Percentiles rank a stretch among this genome's conserved stretches.
Conservation (phyloP, 345 rosid species). For the Adansonia digitata region DNA sequence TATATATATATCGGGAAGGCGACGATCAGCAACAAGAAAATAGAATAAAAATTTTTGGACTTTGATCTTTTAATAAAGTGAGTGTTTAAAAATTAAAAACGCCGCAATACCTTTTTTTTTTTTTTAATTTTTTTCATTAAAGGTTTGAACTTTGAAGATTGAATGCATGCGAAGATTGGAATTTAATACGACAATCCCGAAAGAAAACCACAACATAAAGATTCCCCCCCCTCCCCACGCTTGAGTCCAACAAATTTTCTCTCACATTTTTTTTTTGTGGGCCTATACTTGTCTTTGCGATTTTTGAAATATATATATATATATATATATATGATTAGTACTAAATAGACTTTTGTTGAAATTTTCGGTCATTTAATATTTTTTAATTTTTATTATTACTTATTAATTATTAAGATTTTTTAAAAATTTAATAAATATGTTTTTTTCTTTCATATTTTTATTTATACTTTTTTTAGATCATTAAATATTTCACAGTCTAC, state of each 20-base stretch:
- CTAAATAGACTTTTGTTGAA: neutral
- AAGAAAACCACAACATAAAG: neutral
- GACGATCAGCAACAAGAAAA: neutral
- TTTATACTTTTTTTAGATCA: too few relatives aligned
- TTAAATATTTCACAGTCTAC: too few relatives aligned
- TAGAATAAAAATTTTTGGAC: neutral
- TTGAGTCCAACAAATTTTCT: too few relatives aligned
- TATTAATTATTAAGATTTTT: too few relatives aligned
- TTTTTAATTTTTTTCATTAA: neutral
- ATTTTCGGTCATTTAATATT: neutral
- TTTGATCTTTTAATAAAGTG: constrained; percentile 19
- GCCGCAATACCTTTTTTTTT: constrained; percentile 3
- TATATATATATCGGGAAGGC: too few relatives aligned
- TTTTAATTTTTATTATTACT: too few relatives aligned
- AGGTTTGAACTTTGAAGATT: neutral
- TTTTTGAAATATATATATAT: too few relatives aligned
- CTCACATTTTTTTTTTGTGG: constrained; percentile 6
- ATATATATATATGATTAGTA: too few relatives aligned
- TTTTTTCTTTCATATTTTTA: too few relatives aligned
- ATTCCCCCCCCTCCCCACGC: too few relatives aligned
- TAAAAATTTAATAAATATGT: too few relatives aligned
- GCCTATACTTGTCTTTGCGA: neutral
- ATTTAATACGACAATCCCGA: constrained; percentile 27
- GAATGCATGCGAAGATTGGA: constrained; percentile 32
- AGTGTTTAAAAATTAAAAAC: constrained; percentile 4